Conservation (phyloP, 345 rosid species). For the Populus alba region DNA sequence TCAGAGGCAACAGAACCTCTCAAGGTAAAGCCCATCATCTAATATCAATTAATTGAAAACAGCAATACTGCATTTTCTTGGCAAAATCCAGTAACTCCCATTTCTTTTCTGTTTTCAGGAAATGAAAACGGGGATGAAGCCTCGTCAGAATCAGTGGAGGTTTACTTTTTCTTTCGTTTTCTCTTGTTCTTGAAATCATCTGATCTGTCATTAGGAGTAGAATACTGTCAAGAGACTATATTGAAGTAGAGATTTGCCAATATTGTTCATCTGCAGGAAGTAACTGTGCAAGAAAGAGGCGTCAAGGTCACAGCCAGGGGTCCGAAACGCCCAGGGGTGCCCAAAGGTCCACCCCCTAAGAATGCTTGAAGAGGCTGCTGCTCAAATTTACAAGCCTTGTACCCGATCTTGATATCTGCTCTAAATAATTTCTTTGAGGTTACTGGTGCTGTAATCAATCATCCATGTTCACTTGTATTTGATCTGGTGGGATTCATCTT, state of each 20-base stretch:
- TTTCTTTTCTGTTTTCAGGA: slow-evolving; percentile 3
- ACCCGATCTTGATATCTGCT: background rate
- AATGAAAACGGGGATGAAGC: slow-evolving; percentile 10
- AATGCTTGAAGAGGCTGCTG: slow-evolving; percentile 2
- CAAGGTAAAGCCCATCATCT: slow-evolving; percentile 4
- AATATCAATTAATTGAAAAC: background rate
- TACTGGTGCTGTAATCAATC: no score
- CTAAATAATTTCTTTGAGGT: background rate
- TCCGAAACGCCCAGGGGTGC: slow-evolving; percentile 8
- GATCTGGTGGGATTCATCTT: background rate
- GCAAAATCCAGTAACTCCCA: background rate
- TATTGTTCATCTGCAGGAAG: background rate
- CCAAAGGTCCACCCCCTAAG: slow-evolving; percentile 19
- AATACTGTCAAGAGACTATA: background rate
- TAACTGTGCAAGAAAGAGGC: slow-evolving; percentile 4
- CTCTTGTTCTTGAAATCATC: background rate
- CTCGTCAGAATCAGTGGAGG: slow-evolving; percentile 12
- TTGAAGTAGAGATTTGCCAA: background rate
- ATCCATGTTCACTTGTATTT: background rate
- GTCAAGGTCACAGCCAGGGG: slow-evolving; percentile 1
- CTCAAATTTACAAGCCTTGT: background rate
- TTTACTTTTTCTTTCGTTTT: background rate
- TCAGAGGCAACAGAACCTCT: slow-evolving; percentile 7
- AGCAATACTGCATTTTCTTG: background rate
- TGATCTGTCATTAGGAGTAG: background rate